Evolutionary conservation across 371 early-diverging fungal species (phyloP).

Genomic region (Lichtheimia hyalospora): DNA sequence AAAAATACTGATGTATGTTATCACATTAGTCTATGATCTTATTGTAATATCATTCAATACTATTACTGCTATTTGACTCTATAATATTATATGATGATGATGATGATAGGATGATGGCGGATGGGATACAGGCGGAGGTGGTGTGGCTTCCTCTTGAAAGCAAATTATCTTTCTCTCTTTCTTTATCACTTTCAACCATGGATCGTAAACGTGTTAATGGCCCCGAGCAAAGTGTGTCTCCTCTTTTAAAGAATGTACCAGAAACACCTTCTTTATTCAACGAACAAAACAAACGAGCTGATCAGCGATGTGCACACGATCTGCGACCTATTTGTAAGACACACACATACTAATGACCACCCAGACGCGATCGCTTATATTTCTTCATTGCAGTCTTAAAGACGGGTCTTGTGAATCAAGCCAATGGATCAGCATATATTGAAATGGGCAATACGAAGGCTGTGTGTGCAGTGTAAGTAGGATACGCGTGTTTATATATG

Average conservation of each 20-base stretch:
- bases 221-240: conserved; percentile 72
- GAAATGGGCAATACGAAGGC: conserved; percentile 87
- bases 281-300: conserved; percentile 44
- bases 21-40: no score
- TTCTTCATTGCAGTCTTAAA: conserved; percentile 57
- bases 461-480: conserved; percentile 85
- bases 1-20: no score
- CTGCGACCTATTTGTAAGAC: conserved; percentile 63
- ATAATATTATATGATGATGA: no score
- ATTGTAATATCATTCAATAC: no score
- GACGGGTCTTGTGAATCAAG: conserved; percentile 82
- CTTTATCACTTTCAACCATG: conserved; percentile 27
- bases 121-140: no score
- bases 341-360: background rate
- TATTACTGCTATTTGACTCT: no score
- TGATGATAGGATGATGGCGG: no score
- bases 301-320: conserved; percentile 57
- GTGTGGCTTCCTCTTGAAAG: no score
- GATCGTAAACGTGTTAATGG: conserved; percentile 80
- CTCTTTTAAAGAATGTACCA: conserved; percentile 48
- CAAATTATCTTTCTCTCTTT: background rate
- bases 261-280: conserved; percentile 21
- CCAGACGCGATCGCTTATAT: no score
- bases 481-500: background rate
- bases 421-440: conserved; percentile 90